Conservation (phyloP, 148 eudicot species). For the Camellia lanceoleosa region DNA sequence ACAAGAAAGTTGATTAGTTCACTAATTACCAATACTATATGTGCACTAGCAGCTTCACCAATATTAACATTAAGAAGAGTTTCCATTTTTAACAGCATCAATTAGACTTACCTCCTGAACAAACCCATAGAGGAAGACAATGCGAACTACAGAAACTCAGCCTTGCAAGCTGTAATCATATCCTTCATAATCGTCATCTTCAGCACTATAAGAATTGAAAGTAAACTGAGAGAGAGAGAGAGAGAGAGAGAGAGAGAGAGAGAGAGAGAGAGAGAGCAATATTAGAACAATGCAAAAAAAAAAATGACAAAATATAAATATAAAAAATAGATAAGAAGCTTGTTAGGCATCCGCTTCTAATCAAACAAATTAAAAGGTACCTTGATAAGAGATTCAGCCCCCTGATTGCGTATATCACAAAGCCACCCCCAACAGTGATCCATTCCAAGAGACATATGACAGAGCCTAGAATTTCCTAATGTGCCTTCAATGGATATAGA, state of each 20-base stretch:
- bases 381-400: conserved; percentile 86
- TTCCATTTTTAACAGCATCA: background rate
- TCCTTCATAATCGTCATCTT: conserved; percentile 96
- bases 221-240: conserved; percentile 53
- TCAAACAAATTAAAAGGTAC: conserved; percentile 27
- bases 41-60: background rate
- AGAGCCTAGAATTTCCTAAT: conserved; percentile 80
- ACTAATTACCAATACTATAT: background rate
- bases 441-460: conserved; percentile 77
- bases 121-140: conserved; percentile 88
- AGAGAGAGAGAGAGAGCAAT: background rate
- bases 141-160: conserved; percentile 84
- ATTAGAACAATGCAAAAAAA: conserved; percentile 2
- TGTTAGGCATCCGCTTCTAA: background rate
- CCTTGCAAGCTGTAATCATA: conserved; percentile 88
- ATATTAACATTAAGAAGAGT: background rate
- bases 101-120: conserved; percentile 73
- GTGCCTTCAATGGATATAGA: conserved; percentile 81
- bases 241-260: conserved; percentile 4
- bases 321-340: background rate
- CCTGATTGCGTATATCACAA: conserved; percentile 88
- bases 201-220: conserved; percentile 77
- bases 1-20: background rate
- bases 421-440: conserved; percentile 93
- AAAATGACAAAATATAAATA: background rate